Evolutionary conservation across 441 rosid genomes (phyloP).

Genomic region (Corymbia citriodora): DNA sequence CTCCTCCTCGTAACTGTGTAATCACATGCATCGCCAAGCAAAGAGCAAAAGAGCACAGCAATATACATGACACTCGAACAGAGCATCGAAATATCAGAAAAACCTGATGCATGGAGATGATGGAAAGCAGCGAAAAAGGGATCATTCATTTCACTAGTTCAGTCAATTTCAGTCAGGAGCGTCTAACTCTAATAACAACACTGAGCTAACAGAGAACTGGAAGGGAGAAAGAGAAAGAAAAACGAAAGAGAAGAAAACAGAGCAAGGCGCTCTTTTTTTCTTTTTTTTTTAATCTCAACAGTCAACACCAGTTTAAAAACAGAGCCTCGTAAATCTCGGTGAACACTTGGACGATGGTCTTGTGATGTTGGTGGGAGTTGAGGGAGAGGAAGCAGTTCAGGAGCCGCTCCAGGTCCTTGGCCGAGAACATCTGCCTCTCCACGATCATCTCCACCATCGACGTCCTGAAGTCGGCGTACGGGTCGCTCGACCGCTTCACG

Average conservation of each 20-base stretch:
- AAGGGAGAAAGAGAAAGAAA: background rate
- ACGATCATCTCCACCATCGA: conserved; percentile 68
- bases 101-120: background rate
- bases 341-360: conserved; percentile 42
- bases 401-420: conserved; percentile 40
- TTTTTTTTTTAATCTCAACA: background rate
- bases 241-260: background rate
- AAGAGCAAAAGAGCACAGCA: background rate
- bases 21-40: background rate
- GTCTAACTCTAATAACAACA: background rate
- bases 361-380: conserved; percentile 40
- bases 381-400: conserved; percentile 43
- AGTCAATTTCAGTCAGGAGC: background rate
- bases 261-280: background rate
- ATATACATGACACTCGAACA: background rate
- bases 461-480: conserved; percentile 49
- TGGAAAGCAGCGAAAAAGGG: background rate
- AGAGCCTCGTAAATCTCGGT: conserved; percentile 40
- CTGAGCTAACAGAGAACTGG: background rate
- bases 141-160: background rate
- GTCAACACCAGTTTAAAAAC: conserved; percentile 1
- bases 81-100: background rate
- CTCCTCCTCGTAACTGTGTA: background rate
- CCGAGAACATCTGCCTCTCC: conserved; percentile 39
- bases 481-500: conserved; percentile 50